Percentiles rank a stretch among this genome's conserved stretches.
These are phyloP conservation scores for Vitis hybrid DNA, from an alignment of 177 flowering plant genomes.

Conservation along the genomic window DNA sequence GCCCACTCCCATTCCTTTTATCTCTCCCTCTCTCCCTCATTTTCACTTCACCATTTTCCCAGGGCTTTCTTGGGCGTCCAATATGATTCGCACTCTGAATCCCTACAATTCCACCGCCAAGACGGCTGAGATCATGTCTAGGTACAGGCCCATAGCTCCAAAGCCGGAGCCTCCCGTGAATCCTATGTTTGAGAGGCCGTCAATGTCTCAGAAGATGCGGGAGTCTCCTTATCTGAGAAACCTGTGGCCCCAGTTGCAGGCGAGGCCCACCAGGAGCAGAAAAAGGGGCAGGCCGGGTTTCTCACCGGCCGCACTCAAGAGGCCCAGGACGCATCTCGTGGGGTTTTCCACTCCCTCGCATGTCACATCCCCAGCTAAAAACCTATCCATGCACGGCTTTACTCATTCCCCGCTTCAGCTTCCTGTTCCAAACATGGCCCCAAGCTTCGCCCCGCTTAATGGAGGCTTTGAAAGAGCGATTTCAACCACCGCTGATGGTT, in stretches of 20 bases:
- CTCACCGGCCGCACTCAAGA: slow-evolving; percentile 40
- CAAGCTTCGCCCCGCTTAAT: slow-evolving; percentile 8
- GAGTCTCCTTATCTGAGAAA: slow-evolving; percentile 49
- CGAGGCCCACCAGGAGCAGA: slow-evolving; percentile 57
- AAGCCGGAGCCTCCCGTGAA: slow-evolving; percentile 50
- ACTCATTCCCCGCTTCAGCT: slow-evolving; percentile 24
- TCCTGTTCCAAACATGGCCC: slow-evolving; percentile 13
- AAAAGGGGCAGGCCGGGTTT: slow-evolving; percentile 53
- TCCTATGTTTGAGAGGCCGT: slow-evolving; percentile 14
- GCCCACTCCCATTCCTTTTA: background rate
- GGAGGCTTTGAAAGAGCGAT: slow-evolving; percentile 3
- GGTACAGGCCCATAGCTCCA: slow-evolving; percentile 95
- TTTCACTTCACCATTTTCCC: no score
- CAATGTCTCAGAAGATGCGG: slow-evolving; percentile 32
- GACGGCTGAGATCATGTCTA: slow-evolving; percentile 86
- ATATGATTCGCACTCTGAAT: slow-evolving; percentile 51
- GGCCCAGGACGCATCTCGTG: slow-evolving; percentile 26
- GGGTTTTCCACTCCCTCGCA: slow-evolving; percentile 23
- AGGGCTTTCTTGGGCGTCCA: background rate
- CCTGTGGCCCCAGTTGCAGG: slow-evolving; percentile 56
- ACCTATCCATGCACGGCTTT: slow-evolving; percentile 28
- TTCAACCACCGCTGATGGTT: slow-evolving; percentile 8
- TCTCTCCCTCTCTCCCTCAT: background rate
- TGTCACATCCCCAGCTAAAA: slow-evolving; percentile 23
- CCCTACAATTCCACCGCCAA: slow-evolving; percentile 47